Evolutionary conservation across 306 rosid species (phyloP), one percentile per base, ranked within the genome.

Genomic region (Quercus berberidifolia): DNA sequence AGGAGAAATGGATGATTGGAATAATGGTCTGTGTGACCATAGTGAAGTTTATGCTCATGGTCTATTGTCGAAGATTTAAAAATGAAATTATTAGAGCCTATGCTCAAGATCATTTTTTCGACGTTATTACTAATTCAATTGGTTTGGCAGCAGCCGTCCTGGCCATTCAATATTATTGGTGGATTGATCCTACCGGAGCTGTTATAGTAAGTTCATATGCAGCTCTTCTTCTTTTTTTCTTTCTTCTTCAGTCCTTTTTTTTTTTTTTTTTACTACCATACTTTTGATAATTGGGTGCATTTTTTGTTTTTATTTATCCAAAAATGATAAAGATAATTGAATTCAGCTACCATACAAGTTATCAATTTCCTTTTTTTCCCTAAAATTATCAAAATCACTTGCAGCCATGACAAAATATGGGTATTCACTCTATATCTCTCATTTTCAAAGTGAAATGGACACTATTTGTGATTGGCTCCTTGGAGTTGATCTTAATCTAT

Each of bases 101-200:
- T 77, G 96, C 94, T 7, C 96, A 91, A 78, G 97, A 91, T 63
- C 97, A 91, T 83, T 21, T 89, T 0, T 91, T 92, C 3, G 96
- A 92, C 52, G 97, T 93, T 33, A 7, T 91, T 71, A 91, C 96
- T 23, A 93, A 93, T 84, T 89, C 96, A 1, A 89, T 93, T 41
- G 97, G 97, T 38, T 81, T 91, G 79, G 91, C 87, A 70, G 96
- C 97, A 73, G 97, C 97, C 20, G 86, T 91, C 19, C 86, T 93
- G 1, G 54, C 87, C 28, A 75, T 67, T 56, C 77, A 51, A 56
- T 80, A 56, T 74, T 3, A 6, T 59, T 80, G 85, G 85, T 80
- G 85, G 87, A 77, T 84, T 67, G 87, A 84, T 62, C 87, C 85
- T 21, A 17, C 71, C 7, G 87, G 87, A 65, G 87, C 87, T 58